Base-by-base conservation (phyloP, 805 yeast genomes). In the Starmerella vaccinii region DNA sequence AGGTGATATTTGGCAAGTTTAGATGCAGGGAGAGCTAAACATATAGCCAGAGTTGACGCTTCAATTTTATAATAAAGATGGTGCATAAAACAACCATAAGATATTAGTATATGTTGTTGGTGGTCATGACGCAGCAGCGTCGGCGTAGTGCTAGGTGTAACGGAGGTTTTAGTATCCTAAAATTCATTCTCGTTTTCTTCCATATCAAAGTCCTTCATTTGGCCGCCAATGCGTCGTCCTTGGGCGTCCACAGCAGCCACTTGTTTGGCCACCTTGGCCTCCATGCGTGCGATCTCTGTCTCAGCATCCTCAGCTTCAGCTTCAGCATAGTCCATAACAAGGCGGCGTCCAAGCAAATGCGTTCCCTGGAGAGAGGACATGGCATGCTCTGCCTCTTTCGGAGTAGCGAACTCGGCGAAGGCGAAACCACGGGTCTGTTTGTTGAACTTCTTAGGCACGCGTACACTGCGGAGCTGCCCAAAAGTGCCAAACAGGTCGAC, bases 381-480 rank as follows among this genome's bases (percentile, higher is more conserved):
- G 13, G 97, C 98, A 63, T 74, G 79, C 64, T 84, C 95, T 1
- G 98, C 97, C 67, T 92, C 98, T 65, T 86, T 81, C 21, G 85
- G 75, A 37, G 92, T 71, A 10, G 84, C 72, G 64, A 84, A 92
- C 68, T 92, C 98, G 42, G 94, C 95, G 66, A 92, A 92, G 0
- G 97, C 98, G 72, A 92, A 92, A 65, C 98, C 98, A 65, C 98
- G 80, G 12, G 97, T 95, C 33, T 87, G 76, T 64, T 83, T 84
- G 74, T 92, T 95, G 71, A 90, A 89, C 66, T 92, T 92, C 77
- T 84, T 84, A 29, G 98, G 98, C 45, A 92, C 90, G 63, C 98
- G 80, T 39, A 89, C 96, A 2, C 97, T 84, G 62, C 89, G 86
- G 62, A 92, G 73, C 68, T 85, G 89, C 52, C 98, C 98, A 70